phyloP scores from a whole-genome alignment of 805 yeast genomes.

The Saturnispora galanensis region DNA sequence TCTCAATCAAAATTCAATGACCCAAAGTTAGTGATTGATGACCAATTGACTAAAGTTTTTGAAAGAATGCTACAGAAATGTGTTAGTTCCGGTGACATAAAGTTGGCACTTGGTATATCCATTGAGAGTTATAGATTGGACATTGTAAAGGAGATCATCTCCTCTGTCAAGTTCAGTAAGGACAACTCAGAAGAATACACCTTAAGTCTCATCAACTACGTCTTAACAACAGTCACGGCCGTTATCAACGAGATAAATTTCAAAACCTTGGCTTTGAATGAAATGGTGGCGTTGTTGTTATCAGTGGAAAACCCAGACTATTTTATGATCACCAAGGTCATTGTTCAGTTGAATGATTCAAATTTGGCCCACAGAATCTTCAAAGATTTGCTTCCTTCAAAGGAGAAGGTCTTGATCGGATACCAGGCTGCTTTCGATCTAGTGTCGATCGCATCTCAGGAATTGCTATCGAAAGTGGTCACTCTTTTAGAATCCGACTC shows the following conservation, averaged over 20 bases:
- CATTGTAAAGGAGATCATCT: constrained; percentile 53
- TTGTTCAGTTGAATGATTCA: constrained; percentile 78
- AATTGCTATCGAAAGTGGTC: constrained; percentile 53
- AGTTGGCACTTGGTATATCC: constrained; percentile 82
- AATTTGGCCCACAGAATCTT: constrained; percentile 61
- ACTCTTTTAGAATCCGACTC: constrained; percentile 28
- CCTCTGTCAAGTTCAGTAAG: constrained; percentile 13
- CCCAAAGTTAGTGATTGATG: constrained; percentile 35
- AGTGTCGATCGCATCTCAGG: constrained; percentile 86
- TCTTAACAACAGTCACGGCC: constrained; percentile 54
- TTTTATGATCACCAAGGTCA: constrained; percentile 73
- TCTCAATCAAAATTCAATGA: constrained; percentile 41
- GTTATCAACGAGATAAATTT: constrained; percentile 57
- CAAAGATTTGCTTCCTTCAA: constrained; percentile 39
- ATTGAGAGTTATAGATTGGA: constrained; percentile 83
- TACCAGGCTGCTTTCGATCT: constrained; percentile 94
- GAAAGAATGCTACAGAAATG: constrained; percentile 84
- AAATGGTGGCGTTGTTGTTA: constrained; percentile 52
- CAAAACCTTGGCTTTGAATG: constrained; percentile 52
- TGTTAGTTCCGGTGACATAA: constrained; percentile 56
- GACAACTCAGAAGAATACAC: constrained; percentile 45
- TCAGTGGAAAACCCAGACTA: constrained; percentile 61
- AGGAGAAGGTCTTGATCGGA: constrained; percentile 46
- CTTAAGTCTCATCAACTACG: constrained; percentile 55
- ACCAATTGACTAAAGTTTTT: constrained; percentile 58